These are phyloP conservation scores for Magnolia sinica DNA, from an alignment of 164 flowering plant species.

Conservation along the genomic window DNA sequence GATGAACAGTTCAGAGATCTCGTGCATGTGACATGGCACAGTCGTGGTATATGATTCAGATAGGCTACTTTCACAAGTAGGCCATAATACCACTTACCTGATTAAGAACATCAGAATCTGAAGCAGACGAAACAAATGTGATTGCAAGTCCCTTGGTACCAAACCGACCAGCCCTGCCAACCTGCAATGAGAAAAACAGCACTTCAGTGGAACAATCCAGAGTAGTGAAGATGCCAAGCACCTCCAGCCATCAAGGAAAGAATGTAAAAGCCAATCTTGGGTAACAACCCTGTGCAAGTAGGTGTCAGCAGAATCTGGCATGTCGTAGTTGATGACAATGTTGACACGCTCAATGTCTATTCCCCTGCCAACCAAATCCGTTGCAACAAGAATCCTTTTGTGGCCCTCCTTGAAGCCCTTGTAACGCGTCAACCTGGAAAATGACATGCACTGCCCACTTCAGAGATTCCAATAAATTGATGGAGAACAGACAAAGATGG, in stretches of 20 bases:
- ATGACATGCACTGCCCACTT: neutral
- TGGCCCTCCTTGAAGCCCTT: constrained; percentile 95
- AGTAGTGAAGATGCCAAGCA: neutral
- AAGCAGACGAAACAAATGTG: constrained; percentile 87
- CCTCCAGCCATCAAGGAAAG: neutral
- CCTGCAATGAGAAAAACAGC: constrained; percentile 36
- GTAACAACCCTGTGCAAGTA: constrained; percentile 78
- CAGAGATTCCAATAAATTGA: neutral
- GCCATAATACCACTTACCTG: constrained; percentile 42
- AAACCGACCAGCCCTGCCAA: constrained; percentile 97
- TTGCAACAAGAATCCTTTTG: constrained; percentile 92
- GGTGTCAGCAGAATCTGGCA: constrained; percentile 99
- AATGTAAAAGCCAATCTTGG: neutral
- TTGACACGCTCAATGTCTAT: constrained; percentile 97
- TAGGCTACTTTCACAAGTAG: neutral
- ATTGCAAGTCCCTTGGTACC: constrained; percentile 99
- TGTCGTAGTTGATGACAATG: constrained; percentile 96
- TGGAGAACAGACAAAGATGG: no score
- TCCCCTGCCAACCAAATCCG: constrained; percentile 97
- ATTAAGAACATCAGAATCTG: constrained; percentile 91
- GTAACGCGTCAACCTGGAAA: constrained; percentile 78
- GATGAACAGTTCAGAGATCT: neutral
- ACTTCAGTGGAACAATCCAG: neutral
- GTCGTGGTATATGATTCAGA: neutral
- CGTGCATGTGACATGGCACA: neutral